Evolutionary conservation across 495 filamentous ascomycete genomes (phyloP).

Genomic region (Penicillium parvum): DNA sequence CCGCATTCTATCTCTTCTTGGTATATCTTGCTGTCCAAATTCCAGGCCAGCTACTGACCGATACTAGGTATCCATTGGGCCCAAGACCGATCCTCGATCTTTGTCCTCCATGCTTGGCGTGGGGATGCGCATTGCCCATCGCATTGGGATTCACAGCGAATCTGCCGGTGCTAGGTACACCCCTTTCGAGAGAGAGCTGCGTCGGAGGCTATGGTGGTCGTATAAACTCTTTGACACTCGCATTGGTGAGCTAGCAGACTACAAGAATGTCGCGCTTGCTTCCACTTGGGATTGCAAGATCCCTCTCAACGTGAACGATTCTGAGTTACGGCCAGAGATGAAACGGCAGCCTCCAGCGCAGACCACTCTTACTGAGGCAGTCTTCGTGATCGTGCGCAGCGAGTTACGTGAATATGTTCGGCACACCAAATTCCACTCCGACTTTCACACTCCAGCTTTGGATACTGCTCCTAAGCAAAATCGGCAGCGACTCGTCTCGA

Average conservation of each 20-base stretch:
- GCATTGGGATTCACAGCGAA: conserved; percentile 51
- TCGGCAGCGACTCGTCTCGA: conserved; percentile 11
- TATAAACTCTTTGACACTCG: conserved; percentile 50
- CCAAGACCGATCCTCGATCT: conserved; percentile 44
- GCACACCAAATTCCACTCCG: conserved; percentile 42
- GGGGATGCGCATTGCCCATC: conserved; percentile 51
- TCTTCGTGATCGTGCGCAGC: conserved; percentile 48
- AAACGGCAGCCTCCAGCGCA: conserved; percentile 33
- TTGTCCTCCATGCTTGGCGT: conserved; percentile 51
- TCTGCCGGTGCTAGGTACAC: conserved; percentile 23
- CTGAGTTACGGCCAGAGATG: conserved; percentile 50
- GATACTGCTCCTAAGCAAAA: conserved; percentile 31
- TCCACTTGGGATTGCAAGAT: conserved; percentile 54
- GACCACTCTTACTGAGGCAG: conserved; percentile 40
- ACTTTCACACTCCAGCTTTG: conserved; percentile 47
- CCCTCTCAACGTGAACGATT: conserved; percentile 55
- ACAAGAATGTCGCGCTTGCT: conserved; percentile 30
- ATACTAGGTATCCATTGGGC: conserved; percentile 46
- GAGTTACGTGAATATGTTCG: conserved; percentile 48
- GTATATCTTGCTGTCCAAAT: conserved; percentile 33
- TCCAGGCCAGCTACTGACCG: background rate
- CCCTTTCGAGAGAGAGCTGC: conserved; percentile 52
- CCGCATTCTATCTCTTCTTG: conserved; percentile 56
- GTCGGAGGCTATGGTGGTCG: conserved; percentile 58
- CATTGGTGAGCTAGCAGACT: conserved; percentile 41